Percentiles rank a stretch among this genome's conserved stretches.
phyloP scores from a whole-genome alignment of 805 yeast genomes.

The Maudiozyma barnettii region DNA sequence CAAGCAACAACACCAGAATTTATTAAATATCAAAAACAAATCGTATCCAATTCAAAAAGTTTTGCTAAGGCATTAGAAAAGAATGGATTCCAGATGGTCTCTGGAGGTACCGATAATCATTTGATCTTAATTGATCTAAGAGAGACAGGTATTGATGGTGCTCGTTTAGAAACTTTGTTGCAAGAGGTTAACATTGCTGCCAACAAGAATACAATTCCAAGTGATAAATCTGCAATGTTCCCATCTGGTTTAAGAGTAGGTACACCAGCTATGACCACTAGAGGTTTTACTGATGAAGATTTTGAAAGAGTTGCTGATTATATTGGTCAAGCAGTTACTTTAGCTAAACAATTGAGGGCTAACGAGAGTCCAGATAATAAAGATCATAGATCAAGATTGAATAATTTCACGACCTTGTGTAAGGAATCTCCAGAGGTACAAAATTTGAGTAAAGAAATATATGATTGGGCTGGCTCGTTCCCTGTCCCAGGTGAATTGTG shows the following conservation, averaged over 20 bases:
- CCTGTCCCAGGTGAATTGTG: slow-evolving; percentile 81
- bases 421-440: slow-evolving; percentile 52
- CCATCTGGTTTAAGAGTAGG: slow-evolving; percentile 97
- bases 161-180: slow-evolving; percentile 83
- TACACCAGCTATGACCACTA: slow-evolving; percentile 97
- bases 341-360: slow-evolving; percentile 53
- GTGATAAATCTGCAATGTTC: slow-evolving; percentile 89
- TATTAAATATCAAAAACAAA: slow-evolving; percentile 74
- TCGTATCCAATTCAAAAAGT: slow-evolving; percentile 68
- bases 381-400: slow-evolving; percentile 55
- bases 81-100: slow-evolving; percentile 68
- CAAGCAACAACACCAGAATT: slow-evolving; percentile 87
- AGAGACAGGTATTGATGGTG: slow-evolving; percentile 78
- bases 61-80: slow-evolving; percentile 59
- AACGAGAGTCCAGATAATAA: slow-evolving; percentile 47
- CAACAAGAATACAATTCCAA: slow-evolving; percentile 93
- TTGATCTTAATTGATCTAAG: slow-evolving; percentile 77
- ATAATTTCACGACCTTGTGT: slow-evolving; percentile 64
- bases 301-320: slow-evolving; percentile 71
- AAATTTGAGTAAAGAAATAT: slow-evolving; percentile 54
- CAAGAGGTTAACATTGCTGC: slow-evolving; percentile 90
- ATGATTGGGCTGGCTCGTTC: slow-evolving; percentile 60
- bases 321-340: slow-evolving; percentile 68
- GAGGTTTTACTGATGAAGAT: slow-evolving; percentile 77
- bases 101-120: slow-evolving; percentile 93